Conservation (phyloP, 2,329 filamentous ascomycete species). For the Ophiostoma tasmaniense region DNA sequence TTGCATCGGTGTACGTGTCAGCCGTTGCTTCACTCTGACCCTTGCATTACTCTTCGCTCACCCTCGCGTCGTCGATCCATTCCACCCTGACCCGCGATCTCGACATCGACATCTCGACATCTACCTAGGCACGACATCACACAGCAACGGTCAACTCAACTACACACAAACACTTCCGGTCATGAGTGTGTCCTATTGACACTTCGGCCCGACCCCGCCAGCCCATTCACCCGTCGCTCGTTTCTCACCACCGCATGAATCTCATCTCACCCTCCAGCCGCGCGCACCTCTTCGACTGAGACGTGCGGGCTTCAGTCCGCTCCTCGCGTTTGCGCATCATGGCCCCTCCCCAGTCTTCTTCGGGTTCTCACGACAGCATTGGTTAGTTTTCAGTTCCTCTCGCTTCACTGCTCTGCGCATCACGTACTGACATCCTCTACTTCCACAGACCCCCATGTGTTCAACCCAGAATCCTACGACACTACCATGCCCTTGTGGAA, state of each 20-base stretch:
- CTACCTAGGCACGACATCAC: not conserved
- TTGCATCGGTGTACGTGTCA: not conserved
- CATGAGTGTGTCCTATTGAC: not conserved
- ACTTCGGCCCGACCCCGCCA: not conserved
- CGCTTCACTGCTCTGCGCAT: not conserved
- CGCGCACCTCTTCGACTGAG: not conserved
- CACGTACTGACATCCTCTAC: not conserved
- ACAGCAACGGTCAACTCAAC: not conserved
- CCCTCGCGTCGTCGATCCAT: not conserved
- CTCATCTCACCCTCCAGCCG: not conserved
- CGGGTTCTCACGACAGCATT: not conserved
- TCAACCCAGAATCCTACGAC: not conserved
- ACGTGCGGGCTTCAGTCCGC: not conserved
- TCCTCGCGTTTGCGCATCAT: not conserved
- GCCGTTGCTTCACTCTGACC: not conserved
- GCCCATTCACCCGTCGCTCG: not conserved
- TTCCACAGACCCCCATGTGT: not conserved
- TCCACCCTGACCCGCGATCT: not conserved
- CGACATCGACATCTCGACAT: not conserved
- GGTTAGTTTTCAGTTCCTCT: not conserved
- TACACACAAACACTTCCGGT: not conserved
- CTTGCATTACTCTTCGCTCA: not conserved
- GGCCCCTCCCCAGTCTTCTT: not conserved
- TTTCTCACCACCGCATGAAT: not conserved
- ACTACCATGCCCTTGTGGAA: slow-evolving; percentile 23